phyloP scores from a whole-genome alignment of 805 yeast species.

The Pichia eremophila region DNA sequence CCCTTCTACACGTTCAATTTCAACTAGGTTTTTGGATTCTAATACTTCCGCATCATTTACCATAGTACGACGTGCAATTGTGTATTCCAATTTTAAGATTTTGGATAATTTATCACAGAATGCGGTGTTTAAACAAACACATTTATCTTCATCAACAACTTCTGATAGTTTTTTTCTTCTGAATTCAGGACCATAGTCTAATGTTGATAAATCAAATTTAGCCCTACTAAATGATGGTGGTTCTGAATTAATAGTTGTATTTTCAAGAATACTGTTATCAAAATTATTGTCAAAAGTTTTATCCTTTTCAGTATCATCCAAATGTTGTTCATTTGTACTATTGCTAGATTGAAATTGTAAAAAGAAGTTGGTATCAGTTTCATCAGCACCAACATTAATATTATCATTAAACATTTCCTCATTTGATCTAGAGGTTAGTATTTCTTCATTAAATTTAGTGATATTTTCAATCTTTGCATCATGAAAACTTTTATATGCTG shows the following conservation, averaged over 20 bases:
- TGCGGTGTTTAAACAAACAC: constrained; percentile 32
- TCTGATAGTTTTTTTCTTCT: constrained; percentile 26
- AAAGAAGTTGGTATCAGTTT: background rate
- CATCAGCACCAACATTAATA: background rate
- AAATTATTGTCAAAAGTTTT: background rate
- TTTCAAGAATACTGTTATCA: background rate
- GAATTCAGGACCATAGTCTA: constrained; percentile 22
- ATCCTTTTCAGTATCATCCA: background rate
- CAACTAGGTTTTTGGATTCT: constrained; percentile 20
- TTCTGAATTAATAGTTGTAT: background rate
- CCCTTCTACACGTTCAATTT: constrained; percentile 7
- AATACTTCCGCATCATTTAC: constrained; percentile 33
- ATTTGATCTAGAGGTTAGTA: background rate
- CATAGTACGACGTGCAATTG: constrained; percentile 47
- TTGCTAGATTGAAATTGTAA: background rate
- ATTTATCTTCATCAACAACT: constrained; percentile 36
- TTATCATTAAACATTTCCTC: background rate
- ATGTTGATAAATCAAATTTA: background rate
- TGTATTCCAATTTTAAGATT: constrained; percentile 28
- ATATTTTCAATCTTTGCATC: background rate
- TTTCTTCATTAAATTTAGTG: background rate
- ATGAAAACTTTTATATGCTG: background rate
- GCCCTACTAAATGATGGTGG: background rate
- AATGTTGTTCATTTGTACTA: background rate
- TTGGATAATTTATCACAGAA: constrained; percentile 35